A percentile compares a stretch with the other conserved stretches of the same genome.
Evolutionary conservation across 306 rosid genomes (phyloP).

Genomic region (Begonia masoniana): DNA sequence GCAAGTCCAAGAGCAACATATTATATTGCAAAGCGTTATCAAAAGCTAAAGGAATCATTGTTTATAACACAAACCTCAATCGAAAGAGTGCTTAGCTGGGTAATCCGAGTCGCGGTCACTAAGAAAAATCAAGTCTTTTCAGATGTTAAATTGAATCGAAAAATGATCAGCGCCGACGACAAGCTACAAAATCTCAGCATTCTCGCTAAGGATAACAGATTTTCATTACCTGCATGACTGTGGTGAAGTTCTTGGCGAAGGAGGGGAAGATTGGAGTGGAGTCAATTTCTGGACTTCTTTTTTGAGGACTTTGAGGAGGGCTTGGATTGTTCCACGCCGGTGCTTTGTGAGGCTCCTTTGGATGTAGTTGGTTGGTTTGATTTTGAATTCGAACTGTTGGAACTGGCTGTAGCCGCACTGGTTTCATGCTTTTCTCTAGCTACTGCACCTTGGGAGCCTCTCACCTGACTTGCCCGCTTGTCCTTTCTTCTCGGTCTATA

Average conservation of each 20-base stretch:
- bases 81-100: too few relatives aligned
- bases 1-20: too few relatives aligned
- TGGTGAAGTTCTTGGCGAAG: slow-evolving; percentile 3
- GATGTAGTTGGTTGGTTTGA: slow-evolving; percentile 45
- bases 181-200: slow-evolving; percentile 10
- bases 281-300: slow-evolving; percentile 80
- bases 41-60: too few relatives aligned
- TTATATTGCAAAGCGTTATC: too few relatives aligned
- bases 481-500: slow-evolving; percentile 94
- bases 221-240: slow-evolving; percentile 5
- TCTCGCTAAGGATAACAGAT: slow-evolving; percentile 12
- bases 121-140: not conserved
- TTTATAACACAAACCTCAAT: too few relatives aligned
- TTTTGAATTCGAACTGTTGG: slow-evolving; percentile 44
- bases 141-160: slow-evolving; percentile 8
- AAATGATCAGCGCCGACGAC: slow-evolving; percentile 7
- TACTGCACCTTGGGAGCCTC: slow-evolving; percentile 95
- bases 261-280: not conserved
- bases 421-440: slow-evolving; percentile 70
- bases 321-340: slow-evolving; percentile 40
- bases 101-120: too few relatives aligned
- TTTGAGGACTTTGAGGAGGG: slow-evolving; percentile 53
- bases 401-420: slow-evolving; percentile 26
- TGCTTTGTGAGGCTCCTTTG: slow-evolving; percentile 47
- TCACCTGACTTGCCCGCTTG: slow-evolving; percentile 93